phyloP scores from a whole-genome alignment of 192 early-diverging fungal genomes.

The Globomyces pollinis-pini region DNA sequence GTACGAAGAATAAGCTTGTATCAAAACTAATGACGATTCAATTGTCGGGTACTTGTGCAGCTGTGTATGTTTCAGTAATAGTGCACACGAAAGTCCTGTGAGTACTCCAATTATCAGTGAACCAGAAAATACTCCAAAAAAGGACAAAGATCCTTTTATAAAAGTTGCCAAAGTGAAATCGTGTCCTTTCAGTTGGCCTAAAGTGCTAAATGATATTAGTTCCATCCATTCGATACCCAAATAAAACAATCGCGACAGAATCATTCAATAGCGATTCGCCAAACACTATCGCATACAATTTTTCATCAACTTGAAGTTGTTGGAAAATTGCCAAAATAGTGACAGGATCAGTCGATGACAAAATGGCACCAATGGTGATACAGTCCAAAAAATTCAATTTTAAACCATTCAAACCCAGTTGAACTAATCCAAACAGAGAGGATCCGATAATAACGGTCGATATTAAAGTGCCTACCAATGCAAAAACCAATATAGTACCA shows the following conservation, averaged over 20 bases:
- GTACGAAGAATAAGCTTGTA: slow-evolving; percentile 87
- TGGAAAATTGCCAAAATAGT: slow-evolving; percentile 93
- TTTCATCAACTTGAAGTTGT: slow-evolving; percentile 87
- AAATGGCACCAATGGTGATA: slow-evolving; percentile 88
- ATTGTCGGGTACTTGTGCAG: slow-evolving; percentile 75
- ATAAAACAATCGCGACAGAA: slow-evolving; percentile 94
- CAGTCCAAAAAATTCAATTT: slow-evolving; percentile 76
- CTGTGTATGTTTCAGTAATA: slow-evolving; percentile 83
- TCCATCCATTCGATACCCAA: slow-evolving; percentile 40
- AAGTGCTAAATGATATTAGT: slow-evolving; percentile 45
- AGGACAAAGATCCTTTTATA: slow-evolving; percentile 45
- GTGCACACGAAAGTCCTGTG: slow-evolving; percentile 65
- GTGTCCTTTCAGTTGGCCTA: slow-evolving; percentile 70
- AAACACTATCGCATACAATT: slow-evolving; percentile 92
- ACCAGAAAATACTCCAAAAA: slow-evolving; percentile 75
- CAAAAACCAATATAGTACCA: slow-evolving; percentile 85
- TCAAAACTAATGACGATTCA: slow-evolving; percentile 76
- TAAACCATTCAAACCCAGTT: neutral
- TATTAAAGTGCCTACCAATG: slow-evolving; percentile 86
- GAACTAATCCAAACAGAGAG: neutral
- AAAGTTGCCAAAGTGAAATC: slow-evolving; percentile 39
- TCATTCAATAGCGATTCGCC: slow-evolving; percentile 95
- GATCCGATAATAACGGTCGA: slow-evolving; percentile 84
- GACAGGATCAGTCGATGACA: slow-evolving; percentile 96
- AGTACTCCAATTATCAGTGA: slow-evolving; percentile 78